Evolutionary conservation across 1,284 basidiomycete species (phyloP), one percentile per base, ranked within the genome.

Genomic region (Bondarzewia mesenterica): DNA sequence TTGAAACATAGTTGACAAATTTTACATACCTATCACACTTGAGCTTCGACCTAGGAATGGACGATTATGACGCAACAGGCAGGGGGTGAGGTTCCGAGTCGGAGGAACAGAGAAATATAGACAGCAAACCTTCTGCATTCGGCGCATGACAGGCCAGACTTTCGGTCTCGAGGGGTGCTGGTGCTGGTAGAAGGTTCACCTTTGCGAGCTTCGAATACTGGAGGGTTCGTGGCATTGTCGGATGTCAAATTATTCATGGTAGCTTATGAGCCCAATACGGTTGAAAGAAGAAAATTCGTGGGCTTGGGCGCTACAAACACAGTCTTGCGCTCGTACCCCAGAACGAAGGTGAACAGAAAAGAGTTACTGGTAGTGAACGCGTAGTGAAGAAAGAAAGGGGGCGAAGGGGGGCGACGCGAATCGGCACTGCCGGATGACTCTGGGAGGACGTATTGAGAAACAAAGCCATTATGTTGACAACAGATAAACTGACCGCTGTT

Each of bases 11-110:
- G n/a, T 10, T 32, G 29, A 32, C 29, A 32, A 32, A 32, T 35
- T n/a, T 12, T 18, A 18, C 48, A 42, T 37, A 74, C 74, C 75
- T 66, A 55, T 77, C 74, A 53, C 75, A 78, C 59, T 74, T 76
- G 29, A 78, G 61, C 58, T 78, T 78, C 14, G 75, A 77, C 54
- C 75, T 75, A 47, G 20, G 45, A 54, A 43, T 37, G 50, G 26
- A 41, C 40, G 47, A 27, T 41, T 22, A 48, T 45, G 44, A 32
- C 48, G 44, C 25, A 42, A n/a, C n/a, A n/a, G 36, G 20, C 41
- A 25, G 35, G 8, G 36, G 49, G 21, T 25, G 12, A 5, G 32
- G 5, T 36, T 22, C 29, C 21, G 42, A 16, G 40, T 38, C 18
- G 16, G n/a, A 39, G 29, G 47, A 32, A 32, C 29, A 32, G 29